phyloP scores from a whole-genome alignment of 2,329 filamentous ascomycete species.

The Microsporum ferrugineum region DNA sequence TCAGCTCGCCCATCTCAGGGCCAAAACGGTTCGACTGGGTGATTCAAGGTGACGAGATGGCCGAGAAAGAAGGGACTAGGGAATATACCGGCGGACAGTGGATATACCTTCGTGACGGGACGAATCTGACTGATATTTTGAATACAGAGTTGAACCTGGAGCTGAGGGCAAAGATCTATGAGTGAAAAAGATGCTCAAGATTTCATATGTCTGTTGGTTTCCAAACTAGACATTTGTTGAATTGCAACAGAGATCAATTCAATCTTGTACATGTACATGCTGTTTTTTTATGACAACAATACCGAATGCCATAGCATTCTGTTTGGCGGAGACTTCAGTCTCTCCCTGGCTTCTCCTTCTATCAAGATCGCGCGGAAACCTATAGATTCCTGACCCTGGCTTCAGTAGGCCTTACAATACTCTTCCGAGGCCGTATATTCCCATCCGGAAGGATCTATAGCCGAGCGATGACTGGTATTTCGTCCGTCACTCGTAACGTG shows the following conservation, averaged over 20 bases:
- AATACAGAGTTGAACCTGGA: slow-evolving; percentile 64
- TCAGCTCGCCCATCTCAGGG: slow-evolving; percentile 79
- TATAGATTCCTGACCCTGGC: not conserved
- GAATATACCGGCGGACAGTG: slow-evolving; percentile 51
- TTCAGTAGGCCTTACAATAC: not conserved
- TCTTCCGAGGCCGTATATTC: not conserved
- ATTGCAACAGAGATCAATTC: not conserved
- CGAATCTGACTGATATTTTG: slow-evolving; percentile 60
- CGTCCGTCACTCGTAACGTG: not conserved
- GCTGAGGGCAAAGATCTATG: slow-evolving; percentile 34
- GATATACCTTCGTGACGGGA: slow-evolving; percentile 80
- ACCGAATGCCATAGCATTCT: slow-evolving; percentile 7
- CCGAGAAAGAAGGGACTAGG: slow-evolving; percentile 63
- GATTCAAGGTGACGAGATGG: slow-evolving; percentile 55
- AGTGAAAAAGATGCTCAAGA: not conserved
- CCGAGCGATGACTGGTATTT: not conserved
- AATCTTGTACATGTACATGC: not conserved
- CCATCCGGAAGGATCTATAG: not conserved
- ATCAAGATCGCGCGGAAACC: not conserved
- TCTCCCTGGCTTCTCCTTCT: not conserved
- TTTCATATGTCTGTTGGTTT: not conserved
- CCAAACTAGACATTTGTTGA: not conserved
- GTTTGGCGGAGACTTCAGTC: not conserved
- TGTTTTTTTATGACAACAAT: not conserved
- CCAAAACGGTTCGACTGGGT: slow-evolving; percentile 95